Evolutionary conservation across 371 early-diverging fungal species (phyloP).

Genomic region (Mucor ambiguus): DNA sequence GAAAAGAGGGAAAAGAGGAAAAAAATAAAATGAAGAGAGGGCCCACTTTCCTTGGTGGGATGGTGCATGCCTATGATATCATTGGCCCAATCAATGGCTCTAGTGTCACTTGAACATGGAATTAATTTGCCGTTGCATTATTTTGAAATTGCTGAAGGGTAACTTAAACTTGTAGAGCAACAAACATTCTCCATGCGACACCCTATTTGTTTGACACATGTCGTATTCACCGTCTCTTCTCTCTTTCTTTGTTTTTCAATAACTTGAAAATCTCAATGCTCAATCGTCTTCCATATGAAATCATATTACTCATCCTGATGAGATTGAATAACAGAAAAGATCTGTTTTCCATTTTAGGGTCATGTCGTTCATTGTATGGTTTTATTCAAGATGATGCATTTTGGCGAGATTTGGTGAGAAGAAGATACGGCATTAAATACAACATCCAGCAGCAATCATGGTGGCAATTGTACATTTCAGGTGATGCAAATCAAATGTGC

Average conservation of each 20-base stretch:
- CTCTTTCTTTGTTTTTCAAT: neutral
- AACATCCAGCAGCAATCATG: slow-evolving; percentile 6
- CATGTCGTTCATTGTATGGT: slow-evolving; percentile 3
- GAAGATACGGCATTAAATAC: slow-evolving; percentile 10
- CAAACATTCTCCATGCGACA: neutral
- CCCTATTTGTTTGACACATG: neutral
- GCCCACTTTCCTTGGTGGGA: neutral
- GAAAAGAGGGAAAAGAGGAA: neutral
- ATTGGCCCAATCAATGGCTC: slow-evolving; percentile 5
- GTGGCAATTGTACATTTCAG: slow-evolving; percentile 13
- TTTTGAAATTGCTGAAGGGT: neutral
- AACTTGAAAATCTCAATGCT: neutral
- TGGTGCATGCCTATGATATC: slow-evolving; percentile 3
- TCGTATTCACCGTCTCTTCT: neutral
- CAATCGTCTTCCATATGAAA: slow-evolving; percentile 12
- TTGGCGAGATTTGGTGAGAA: slow-evolving; percentile 14
- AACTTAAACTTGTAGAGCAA: neutral
- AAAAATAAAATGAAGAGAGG: slow-evolving; percentile 1
- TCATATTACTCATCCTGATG: slow-evolving; percentile 7
- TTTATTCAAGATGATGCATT: slow-evolving; percentile 6
- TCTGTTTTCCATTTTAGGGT: slow-evolving; percentile 6
- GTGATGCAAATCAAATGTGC: slow-evolving; percentile 9
- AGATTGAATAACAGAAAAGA: slow-evolving; percentile 13
- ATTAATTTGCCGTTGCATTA: slow-evolving; percentile 13
- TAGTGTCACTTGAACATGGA: slow-evolving; percentile 10